Evolutionary conservation across 345 rosid species (phyloP).

Genomic region (Hypericum androsaemum): DNA sequence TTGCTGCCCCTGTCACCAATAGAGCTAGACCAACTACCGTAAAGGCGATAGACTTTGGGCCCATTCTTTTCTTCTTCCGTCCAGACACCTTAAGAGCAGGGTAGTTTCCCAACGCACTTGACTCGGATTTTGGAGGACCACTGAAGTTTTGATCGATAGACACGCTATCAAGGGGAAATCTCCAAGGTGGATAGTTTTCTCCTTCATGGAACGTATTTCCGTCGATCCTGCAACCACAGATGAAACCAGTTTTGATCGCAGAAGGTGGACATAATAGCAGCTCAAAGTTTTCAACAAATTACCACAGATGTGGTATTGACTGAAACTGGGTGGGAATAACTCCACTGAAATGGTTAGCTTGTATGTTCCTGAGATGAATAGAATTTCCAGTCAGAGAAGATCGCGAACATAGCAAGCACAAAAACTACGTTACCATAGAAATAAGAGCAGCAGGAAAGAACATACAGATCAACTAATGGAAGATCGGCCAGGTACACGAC

Average conservation of each 20-base stretch:
- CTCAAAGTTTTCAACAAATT: slow-evolving; percentile 17
- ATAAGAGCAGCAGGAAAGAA: slow-evolving; percentile 7
- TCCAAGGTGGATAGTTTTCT: slow-evolving; percentile 63
- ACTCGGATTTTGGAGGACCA: slow-evolving; percentile 50
- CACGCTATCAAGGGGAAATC: slow-evolving; percentile 43
- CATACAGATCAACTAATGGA: slow-evolving; percentile 68
- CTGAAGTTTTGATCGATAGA: slow-evolving; percentile 38
- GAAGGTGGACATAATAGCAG: not conserved
- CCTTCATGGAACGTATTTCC: slow-evolving; percentile 56
- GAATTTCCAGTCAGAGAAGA: slow-evolving; percentile 8
- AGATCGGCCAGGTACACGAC: slow-evolving; percentile 66
- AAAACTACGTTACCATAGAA: not conserved
- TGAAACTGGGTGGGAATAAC: slow-evolving; percentile 72
- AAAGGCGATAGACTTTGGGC: slow-evolving; percentile 49
- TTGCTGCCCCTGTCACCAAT: slow-evolving; percentile 43
- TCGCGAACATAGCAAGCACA: slow-evolving; percentile 8
- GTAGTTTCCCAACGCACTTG: slow-evolving; percentile 63
- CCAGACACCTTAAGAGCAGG: slow-evolving; percentile 26
- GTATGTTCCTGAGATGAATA: slow-evolving; percentile 55
- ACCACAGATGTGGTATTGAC: slow-evolving; percentile 72
- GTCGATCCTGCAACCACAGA: slow-evolving; percentile 51
- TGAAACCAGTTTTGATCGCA: not conserved
- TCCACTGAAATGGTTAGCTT: slow-evolving; percentile 72
- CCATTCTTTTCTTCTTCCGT: slow-evolving; percentile 40
- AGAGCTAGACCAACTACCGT: slow-evolving; percentile 53